phyloP scores from a whole-genome alignment of 208 protist species.

The Acanthamoeba lenticulata region DNA sequence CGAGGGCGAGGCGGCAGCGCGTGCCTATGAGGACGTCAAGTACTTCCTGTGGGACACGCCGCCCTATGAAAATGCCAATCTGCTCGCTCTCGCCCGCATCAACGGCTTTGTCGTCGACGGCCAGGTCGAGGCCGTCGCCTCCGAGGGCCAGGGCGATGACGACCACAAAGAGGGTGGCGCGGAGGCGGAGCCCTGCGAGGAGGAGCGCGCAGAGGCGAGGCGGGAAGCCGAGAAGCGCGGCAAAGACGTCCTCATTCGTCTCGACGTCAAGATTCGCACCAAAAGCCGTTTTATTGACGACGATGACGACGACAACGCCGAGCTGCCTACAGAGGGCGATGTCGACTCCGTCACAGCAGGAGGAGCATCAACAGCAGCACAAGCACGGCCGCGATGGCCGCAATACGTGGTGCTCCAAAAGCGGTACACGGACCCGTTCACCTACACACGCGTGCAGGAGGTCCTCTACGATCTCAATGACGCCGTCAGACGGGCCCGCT shows the following conservation, averaged over 20 bases:
- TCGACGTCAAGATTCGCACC: background rate
- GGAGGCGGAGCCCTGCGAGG: background rate
- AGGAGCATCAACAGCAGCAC: background rate
- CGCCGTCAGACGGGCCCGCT: background rate
- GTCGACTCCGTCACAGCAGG: background rate
- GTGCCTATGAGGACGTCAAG: background rate
- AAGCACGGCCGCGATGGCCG: background rate
- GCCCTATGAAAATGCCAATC: background rate
- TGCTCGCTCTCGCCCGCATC: background rate
- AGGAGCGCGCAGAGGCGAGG: background rate
- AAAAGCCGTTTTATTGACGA: background rate
- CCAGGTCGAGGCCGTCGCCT: background rate
- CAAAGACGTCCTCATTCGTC: background rate
- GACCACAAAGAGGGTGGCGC: background rate
- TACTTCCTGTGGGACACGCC: constrained; percentile 16
- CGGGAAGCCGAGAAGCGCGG: background rate
- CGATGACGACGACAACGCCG: too few relatives aligned
- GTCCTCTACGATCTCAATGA: background rate
- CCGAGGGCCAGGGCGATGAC: background rate
- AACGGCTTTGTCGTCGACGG: background rate
- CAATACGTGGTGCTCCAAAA: background rate
- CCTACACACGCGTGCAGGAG: background rate
- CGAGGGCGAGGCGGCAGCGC: background rate
- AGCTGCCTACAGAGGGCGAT: background rate
- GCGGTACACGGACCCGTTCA: background rate